Percentiles rank a stretch among this genome's conserved stretches.
These are phyloP conservation scores for Chalara sp. DNA, from an alignment of 2,329 filamentous ascomycete species.

Conservation along the genomic window DNA sequence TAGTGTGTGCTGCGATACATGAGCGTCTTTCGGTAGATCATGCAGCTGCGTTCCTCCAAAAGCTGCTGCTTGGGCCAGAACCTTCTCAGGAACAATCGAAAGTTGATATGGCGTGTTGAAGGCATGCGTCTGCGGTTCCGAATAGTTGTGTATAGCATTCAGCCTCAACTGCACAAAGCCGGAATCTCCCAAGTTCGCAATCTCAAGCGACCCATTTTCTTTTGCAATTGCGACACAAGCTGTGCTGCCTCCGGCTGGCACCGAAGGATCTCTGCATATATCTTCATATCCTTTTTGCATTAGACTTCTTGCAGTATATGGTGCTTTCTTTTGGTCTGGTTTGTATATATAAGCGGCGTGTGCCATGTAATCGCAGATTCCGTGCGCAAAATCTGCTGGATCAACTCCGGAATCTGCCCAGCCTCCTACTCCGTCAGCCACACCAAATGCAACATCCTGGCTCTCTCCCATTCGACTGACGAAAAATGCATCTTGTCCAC, in stretches of 20 bases:
- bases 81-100: conserved; percentile 74
- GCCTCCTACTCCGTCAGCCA: conserved; percentile 92
- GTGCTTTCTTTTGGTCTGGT: conserved; percentile 21
- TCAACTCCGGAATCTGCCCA: conserved; percentile 92
- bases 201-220: conserved; percentile 68
- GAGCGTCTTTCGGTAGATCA: conserved; percentile 79
- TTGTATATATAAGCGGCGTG: conserved; percentile 46
- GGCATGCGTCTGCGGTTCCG: conserved; percentile 83
- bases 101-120: conserved; percentile 98
- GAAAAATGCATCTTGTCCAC: conserved; percentile 96
- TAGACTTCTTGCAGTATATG: conserved; percentile 58
- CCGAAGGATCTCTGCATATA: conserved; percentile 64
- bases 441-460: conserved; percentile 71
- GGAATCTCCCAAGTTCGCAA: conserved; percentile 93
- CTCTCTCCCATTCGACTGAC: conserved; percentile 70
- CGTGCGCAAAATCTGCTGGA: conserved; percentile 91
- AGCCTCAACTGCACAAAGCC: conserved; percentile 83
- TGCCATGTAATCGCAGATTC: conserved; percentile 90
- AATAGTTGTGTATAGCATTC: conserved; percentile 78
- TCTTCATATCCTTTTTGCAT: conserved; percentile 81
- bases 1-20: conserved; percentile 67
- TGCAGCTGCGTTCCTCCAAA: conserved; percentile 79
- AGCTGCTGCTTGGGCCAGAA: conserved; percentile 71
- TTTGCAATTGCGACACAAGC: conserved; percentile 79
- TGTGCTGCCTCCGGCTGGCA: conserved; percentile 83